Conservation (phyloP, 164 flowering plant genomes). For the Akebia trifoliata region DNA sequence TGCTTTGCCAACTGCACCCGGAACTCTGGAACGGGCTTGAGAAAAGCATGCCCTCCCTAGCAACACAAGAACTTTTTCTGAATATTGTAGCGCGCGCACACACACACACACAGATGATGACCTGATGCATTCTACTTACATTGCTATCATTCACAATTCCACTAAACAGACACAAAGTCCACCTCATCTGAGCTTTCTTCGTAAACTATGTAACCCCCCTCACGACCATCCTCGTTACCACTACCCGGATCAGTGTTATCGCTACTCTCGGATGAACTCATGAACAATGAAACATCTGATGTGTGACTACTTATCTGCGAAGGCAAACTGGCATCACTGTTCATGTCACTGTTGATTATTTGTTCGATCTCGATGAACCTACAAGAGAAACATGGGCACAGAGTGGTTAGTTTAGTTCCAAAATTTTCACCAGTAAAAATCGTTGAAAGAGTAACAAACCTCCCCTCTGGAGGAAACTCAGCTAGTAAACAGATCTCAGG, state of each 20-base stretch:
- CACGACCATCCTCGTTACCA: conserved; percentile 67
- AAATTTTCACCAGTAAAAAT: conserved; percentile 3
- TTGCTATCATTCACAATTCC: conserved; percentile 5
- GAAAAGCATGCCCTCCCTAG: too few species aligned
- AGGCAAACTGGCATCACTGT: conserved; percentile 44
- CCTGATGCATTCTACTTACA: not conserved
- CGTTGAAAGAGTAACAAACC: conserved; percentile 31
- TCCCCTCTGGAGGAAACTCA: conserved; percentile 75
- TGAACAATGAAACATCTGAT: conserved; percentile 39
- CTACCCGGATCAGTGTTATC: conserved; percentile 72
- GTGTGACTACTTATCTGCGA: conserved; percentile 40
- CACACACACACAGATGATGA: not conserved
- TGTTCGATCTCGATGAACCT: conserved; percentile 57
- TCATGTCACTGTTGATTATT: conserved; percentile 42
- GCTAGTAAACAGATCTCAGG: conserved; percentile 63
- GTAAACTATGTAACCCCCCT: conserved; percentile 33
- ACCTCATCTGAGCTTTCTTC: conserved; percentile 79
- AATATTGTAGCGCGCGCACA: too few species aligned
- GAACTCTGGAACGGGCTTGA: too few species aligned
- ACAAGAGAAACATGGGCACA: conserved; percentile 23
- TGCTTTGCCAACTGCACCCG: too few species aligned
- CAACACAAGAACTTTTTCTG: too few species aligned
- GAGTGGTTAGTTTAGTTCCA: conserved; percentile 4
- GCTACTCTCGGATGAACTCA: conserved; percentile 64
- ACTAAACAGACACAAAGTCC: conserved; percentile 36